Percentiles rank a stretch among this genome's conserved stretches.
Evolutionary conservation across 345 rosid species (phyloP).

Genomic region (Boechera retrofracta): DNA sequence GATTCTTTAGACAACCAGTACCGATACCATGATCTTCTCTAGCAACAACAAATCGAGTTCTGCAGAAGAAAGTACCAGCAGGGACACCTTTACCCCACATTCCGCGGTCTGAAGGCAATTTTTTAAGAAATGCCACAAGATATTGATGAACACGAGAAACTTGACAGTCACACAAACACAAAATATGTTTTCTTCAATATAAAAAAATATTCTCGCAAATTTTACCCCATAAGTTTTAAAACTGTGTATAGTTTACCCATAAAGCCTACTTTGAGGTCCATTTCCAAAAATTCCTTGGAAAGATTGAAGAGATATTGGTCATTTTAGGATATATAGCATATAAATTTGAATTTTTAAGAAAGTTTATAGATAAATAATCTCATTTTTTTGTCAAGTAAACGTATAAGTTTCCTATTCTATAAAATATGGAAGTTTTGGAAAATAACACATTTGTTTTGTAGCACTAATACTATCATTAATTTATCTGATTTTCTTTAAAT

Average conservation of each 20-base stretch:
- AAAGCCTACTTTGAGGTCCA: neutral
- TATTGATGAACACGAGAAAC: conserved; percentile 2
- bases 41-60: conserved; percentile 46
- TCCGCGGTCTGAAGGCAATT: conserved; percentile 55
- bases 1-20: conserved; percentile 69
- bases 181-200: neutral
- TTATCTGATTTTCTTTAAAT: neutral
- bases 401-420: neutral
- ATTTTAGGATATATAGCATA: neutral
- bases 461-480: neutral
- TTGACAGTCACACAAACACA: neutral
- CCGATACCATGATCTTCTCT: conserved; percentile 46
- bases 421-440: neutral
- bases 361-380: neutral
- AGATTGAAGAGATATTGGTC: neutral
- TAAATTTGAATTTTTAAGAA: neutral
- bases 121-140: neutral
- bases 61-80: conserved; percentile 77
- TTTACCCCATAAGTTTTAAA: neutral
- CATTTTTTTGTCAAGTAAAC: neutral
- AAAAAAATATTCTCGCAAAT: too few species aligned
- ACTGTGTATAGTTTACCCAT: too few species aligned
- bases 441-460: neutral
- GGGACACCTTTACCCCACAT: conserved; percentile 69
- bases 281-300: neutral